Evolutionary conservation across 192 early-diverging fungal species (phyloP), one percentile per base, ranked within the genome.

Genomic region (Linnemannia exigua): DNA sequence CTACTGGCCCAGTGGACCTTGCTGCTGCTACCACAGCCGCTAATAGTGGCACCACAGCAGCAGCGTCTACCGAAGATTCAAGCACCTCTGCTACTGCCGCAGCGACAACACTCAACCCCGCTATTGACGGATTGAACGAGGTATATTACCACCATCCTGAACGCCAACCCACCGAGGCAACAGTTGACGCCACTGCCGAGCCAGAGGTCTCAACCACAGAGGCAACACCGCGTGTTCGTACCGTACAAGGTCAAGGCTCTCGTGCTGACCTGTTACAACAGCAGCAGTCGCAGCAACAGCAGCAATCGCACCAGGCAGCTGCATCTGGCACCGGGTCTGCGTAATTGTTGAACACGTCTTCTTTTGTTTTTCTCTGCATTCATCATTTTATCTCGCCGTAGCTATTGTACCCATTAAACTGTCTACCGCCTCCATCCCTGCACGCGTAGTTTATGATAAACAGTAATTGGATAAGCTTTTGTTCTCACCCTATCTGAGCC

Each of bases 61-160:
- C 67, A 31, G 47, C 41, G 28, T 19, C 28, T 20, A 25, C 46
- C 19, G 35, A 37, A 8, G 46, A 37, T 28, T 22, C 75, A 22
- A 20, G n/a, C 41, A 11, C 66, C 2, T 17, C 66, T 41, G 19
- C 44, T 19, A 6, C n/a, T 54, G 76, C 41, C 15, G 7, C 63
- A 17, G 4, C 36, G 50, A 36, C 54, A 11, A 72, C 17, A 7
- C 38, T 16, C 25, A 67, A 69, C 72, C 48, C 72, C 71, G 89
- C 87, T 22, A 78, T 86, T 61, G 74, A 81, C 4, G 87, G 79
- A 31, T 52, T 88, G 0, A 80, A 87, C n/a, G 80, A 79, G 16
- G 84, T 85, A 0, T 90, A 90, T 77, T 90, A 90, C 36, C 89
- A 90, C 61, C 89, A 90, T 46, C 88, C 89, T n/a, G 88, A 90